phyloP scores from a whole-genome alignment of 2,329 filamentous ascomycete genomes.

The Purpureocillium takamizusanense region DNA sequence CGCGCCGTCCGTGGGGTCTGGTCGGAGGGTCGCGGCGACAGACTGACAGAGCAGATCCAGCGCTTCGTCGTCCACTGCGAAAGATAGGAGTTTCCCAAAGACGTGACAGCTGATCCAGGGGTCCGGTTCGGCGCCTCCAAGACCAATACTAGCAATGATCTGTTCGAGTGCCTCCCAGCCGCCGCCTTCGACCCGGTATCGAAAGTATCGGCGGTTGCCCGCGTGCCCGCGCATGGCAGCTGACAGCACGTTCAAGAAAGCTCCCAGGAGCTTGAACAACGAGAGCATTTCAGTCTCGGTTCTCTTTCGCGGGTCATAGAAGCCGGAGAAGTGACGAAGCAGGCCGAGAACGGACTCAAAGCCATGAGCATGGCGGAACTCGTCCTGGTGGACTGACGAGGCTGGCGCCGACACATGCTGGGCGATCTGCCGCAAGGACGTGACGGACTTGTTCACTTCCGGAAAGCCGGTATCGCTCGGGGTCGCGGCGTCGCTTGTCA shows the following conservation, averaged over 20 bases:
- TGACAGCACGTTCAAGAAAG: constrained; percentile 64
- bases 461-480: constrained; percentile 34
- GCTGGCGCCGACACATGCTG: constrained; percentile 47
- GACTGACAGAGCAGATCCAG: constrained; percentile 60
- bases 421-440: constrained; percentile 55
- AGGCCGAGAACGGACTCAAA: constrained; percentile 67
- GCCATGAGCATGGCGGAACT: constrained; percentile 72
- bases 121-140: constrained; percentile 58
- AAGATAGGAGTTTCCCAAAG: constrained; percentile 74
- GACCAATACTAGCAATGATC: constrained; percentile 58
- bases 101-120: constrained; percentile 60
- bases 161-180: constrained; percentile 74
- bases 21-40: constrained; percentile 26
- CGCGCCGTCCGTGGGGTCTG: constrained; percentile 16
- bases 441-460: constrained; percentile 36
- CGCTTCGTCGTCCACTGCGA: constrained; percentile 70
- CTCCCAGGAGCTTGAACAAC: constrained; percentile 61
- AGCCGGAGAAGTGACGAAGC: constrained; percentile 62
- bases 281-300: constrained; percentile 52
- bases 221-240: constrained; percentile 68
- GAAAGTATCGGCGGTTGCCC: constrained; percentile 84
- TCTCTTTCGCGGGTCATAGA: constrained; percentile 61
- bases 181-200: constrained; percentile 61
- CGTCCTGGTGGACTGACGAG: constrained; percentile 55
- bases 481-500: constrained; percentile 25